phyloP scores from a whole-genome alignment of 805 yeast species.

The Wickerhamomyces hampshirensis region DNA sequence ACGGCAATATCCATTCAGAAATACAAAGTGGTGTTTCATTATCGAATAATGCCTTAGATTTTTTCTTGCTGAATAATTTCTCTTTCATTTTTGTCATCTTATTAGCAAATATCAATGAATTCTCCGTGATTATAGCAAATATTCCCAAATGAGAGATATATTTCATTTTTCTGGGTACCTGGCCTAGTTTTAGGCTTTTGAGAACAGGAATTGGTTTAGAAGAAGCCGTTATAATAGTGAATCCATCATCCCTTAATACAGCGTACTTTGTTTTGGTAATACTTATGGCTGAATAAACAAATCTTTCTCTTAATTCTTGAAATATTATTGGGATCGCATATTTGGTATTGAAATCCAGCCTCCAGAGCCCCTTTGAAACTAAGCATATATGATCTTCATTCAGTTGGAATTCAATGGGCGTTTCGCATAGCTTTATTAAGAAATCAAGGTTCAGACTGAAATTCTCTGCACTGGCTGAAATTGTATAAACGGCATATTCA shows the following conservation, averaged over 20 bases:
- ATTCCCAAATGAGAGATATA: slow-evolving; percentile 21
- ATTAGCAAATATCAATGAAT: slow-evolving; percentile 16
- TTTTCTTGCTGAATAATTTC: slow-evolving; percentile 6
- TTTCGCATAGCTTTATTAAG: slow-evolving; percentile 7
- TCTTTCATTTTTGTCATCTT: slow-evolving; percentile 10
- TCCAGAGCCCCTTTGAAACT: slow-evolving; percentile 20
- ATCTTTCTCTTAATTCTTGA: slow-evolving; percentile 16
- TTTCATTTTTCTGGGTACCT: slow-evolving; percentile 24
- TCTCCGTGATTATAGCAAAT: slow-evolving; percentile 20
- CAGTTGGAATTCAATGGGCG: slow-evolving; percentile 17
- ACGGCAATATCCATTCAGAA: slow-evolving; percentile 31
- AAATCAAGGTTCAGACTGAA: background rate
- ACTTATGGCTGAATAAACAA: slow-evolving; percentile 7
- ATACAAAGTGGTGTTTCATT: slow-evolving; percentile 28
- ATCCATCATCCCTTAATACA: slow-evolving; percentile 30
- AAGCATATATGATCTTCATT: slow-evolving; percentile 11
- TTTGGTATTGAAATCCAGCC: slow-evolving; percentile 2
- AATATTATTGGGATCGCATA: slow-evolving; percentile 18
- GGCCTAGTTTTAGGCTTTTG: slow-evolving; percentile 22
- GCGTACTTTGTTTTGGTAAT: slow-evolving; percentile 16
- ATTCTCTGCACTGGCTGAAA: background rate
- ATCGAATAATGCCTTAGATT: slow-evolving; percentile 6
- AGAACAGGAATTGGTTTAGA: slow-evolving; percentile 13
- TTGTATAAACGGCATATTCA: slow-evolving; percentile 6
- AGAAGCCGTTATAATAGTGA: slow-evolving; percentile 22